Percentiles rank a stretch among this genome's conserved stretches.
These are phyloP conservation scores for Pseudocercospora vitis DNA, from an alignment of 2,329 filamentous ascomycete species.

Conservation along the genomic window DNA sequence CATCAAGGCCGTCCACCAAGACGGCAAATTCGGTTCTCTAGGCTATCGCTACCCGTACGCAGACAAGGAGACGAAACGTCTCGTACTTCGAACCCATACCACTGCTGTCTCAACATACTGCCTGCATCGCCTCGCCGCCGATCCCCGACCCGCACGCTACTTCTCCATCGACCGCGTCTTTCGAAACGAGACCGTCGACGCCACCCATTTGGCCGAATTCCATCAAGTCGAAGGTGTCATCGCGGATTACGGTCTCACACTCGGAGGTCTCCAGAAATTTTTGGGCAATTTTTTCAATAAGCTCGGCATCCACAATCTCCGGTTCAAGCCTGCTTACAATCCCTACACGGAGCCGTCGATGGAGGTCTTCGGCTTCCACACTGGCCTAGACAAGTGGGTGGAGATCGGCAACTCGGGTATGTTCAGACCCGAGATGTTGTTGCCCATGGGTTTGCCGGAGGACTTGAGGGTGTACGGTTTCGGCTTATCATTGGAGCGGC, in stretches of 20 bases:
- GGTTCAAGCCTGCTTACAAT: conserved; percentile 97
- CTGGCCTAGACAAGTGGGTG: conserved; percentile 83
- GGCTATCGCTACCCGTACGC: conserved; percentile 96
- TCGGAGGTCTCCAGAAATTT: conserved; percentile 90
- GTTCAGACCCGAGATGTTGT: conserved; percentile 97
- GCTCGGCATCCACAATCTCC: conserved; percentile 84
- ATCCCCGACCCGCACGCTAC: conserved; percentile 85
- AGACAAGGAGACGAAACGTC: conserved; percentile 77
- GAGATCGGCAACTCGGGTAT: conserved; percentile 98
- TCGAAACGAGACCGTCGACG: conserved; percentile 95
- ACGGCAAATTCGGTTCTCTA: conserved; percentile 89
- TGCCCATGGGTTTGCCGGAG: conserved; percentile 88
- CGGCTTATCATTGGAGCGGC: conserved; percentile 86
- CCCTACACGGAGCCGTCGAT: conserved; percentile 93
- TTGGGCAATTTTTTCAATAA: conserved; percentile 95
- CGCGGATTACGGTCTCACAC: conserved; percentile 88
- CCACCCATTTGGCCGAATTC: conserved; percentile 95
- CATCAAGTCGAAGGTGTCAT: conserved; percentile 99
- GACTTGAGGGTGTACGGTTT: conserved; percentile 93
- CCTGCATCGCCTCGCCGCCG: conserved; percentile 81
- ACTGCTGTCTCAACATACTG: conserved; percentile 89
- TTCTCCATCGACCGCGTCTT: conserved; percentile 99
- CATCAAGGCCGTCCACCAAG: conserved; percentile 80
- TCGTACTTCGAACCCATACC: conserved; percentile 94
- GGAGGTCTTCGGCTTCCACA: conserved; percentile 97